Evolutionary conservation across 108 stramenopile species (phyloP).

Genomic region (Cyclotella cryptica): DNA sequence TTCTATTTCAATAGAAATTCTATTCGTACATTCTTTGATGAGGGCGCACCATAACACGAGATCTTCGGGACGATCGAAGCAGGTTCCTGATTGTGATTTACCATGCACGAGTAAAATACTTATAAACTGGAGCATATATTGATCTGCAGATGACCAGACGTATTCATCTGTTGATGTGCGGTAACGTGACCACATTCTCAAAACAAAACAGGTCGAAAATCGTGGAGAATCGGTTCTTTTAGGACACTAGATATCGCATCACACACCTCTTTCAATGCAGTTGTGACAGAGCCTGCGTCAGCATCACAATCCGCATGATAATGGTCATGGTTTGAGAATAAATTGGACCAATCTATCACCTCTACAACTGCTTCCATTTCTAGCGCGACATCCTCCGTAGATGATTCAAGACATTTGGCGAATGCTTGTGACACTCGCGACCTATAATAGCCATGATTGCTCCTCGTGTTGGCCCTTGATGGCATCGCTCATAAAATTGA

Average conservation of each 20-base stretch:
- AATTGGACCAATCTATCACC: not conserved
- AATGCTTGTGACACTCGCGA: not conserved
- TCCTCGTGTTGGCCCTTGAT: not conserved
- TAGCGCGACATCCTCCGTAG: not conserved
- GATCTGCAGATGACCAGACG: constrained; percentile 4
- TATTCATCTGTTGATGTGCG: not conserved
- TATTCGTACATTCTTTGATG: not conserved
- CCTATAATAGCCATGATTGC: not conserved
- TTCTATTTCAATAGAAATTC: not conserved
- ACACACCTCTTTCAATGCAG: constrained; percentile 7
- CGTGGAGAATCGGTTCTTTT: not conserved
- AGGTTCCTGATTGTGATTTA: not conserved
- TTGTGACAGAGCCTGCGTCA: not conserved
- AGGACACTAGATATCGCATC: not conserved
- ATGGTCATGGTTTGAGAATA: not conserved
- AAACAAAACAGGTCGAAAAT: not conserved
- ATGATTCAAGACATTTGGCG: not conserved
- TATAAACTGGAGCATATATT: not conserved
- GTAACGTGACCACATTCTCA: not conserved
- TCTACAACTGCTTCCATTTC: not conserved
- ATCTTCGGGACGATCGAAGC: not conserved
- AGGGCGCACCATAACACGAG: not conserved
- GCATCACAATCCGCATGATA: no score
- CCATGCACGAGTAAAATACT: not conserved
- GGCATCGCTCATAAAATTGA: constrained; percentile 12